Evolutionary conservation across 352 stramenopile genomes (phyloP), one percentile per base, ranked within the genome.

Genomic region (Pythium plurisporium): DNA sequence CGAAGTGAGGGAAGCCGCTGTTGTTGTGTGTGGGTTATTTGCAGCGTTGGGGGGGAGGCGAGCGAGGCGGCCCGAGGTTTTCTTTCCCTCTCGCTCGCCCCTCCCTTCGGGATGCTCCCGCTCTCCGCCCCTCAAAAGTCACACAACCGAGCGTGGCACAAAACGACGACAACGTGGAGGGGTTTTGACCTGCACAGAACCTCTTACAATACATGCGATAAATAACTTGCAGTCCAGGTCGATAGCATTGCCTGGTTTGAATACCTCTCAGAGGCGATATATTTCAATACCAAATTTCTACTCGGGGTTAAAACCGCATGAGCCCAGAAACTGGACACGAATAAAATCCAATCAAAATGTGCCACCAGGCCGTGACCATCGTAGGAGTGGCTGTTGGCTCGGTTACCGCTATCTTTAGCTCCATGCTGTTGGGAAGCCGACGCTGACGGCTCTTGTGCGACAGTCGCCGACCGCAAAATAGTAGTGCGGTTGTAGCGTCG

Each of bases 261-360:
- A 2, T 0, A 37, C 29, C 45, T 31, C 4, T 42, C 2, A 15
- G 0, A 42, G 15, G 3, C 11, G 2, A 53, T 53, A 53, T 53
- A 23, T 53, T 48, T 31, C 25, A 15, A 9, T 40, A 26, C n/a
- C 49, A 38, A 40, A 29, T 57, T 57, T 47, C 36, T 46, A 46
- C 36, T 19, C 36, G 15, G 3, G 49, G 49, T 48, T 57, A 46
- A 46, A 48, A 57, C 49, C 37, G n/a, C 1, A 22, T 1, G 17
- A 17, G 37, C 17, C 20, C 34, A 57, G 37, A 57, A 57, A 57
- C 37, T 48, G 37, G 49, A 38, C 49, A n/a, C n/a, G 27, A 63
- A 63, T 63, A 63, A 63, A 63, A 19, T 34, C 55, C 55, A 63
- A 63, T 63, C 55, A 62, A 19, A 48, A 44, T 46, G 46, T 55